Base-by-base conservation (phyloP, 495 filamentous ascomycete genomes). In the Talaromyces proteolyticus region DNA sequence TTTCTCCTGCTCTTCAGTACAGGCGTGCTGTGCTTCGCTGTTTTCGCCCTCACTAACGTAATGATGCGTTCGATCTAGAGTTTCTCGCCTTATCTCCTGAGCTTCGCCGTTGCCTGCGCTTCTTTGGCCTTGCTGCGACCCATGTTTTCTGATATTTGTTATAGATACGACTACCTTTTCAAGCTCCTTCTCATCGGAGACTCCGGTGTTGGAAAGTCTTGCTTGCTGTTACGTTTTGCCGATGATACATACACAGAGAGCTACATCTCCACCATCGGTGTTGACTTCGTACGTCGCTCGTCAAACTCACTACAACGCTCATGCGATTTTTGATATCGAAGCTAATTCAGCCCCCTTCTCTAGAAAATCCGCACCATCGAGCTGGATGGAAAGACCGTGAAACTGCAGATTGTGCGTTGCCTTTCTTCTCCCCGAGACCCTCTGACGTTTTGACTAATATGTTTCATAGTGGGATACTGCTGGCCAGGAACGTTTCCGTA, bases 311-410 rank as follows among this genome's bases (percentile, higher is more conserved):
- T 11, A 20, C 8, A 6, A 6, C 18, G 17, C 4, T 25, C 17
- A n/a, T 44, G 42, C 19, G 1, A 23, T 24, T 23, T 34, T 39
- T 25, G 19, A 23, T 3, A 39, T 25, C 23, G 12, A 34, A 5
- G 25, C 21, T 41, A 40, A 19, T 17, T 34, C n/a, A 7, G 26
- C 69, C 43, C 14, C 29, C 14, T 18, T 44, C 25, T 36, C 29
- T 45, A 97, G 92, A 98, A 98, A 95, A 98, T 98, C 80, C 87
- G 93, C 63, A 98, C 93, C 21, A 96, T 97, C 72, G 93, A 98
- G 68, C 84, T 96, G 56, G 93, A 97, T 76, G 91, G 90, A 69
- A 98, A 98, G 84, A 98, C 93, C 2, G 93, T 98, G 69, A 98
- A 98, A 79, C 80, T 98, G 55, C 93, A 98, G 73, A 98, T 98